phyloP scores from a whole-genome alignment of 2,329 filamentous ascomycete species.

The Claviceps maximensis region DNA sequence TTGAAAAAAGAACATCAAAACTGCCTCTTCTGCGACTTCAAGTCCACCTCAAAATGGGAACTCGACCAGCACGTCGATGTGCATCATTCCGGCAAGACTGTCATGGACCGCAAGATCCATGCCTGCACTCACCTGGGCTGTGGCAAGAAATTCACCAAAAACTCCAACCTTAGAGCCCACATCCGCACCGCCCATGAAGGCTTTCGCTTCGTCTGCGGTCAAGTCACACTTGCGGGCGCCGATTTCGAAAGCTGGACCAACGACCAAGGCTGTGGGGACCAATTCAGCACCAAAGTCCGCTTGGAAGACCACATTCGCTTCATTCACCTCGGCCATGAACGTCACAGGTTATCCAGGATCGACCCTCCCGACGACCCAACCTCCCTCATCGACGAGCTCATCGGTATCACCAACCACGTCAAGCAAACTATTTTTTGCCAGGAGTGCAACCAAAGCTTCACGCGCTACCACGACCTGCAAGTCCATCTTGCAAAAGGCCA shows the following conservation, averaged over 20 bases:
- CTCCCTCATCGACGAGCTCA: conserved; percentile 29
- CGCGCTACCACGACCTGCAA: conserved; percentile 36
- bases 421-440: conserved; percentile 32
- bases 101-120: conserved; percentile 52
- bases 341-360: conserved; percentile 22
- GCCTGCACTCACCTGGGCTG: conserved; percentile 57
- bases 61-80: conserved; percentile 68
- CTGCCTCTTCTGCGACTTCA: conserved; percentile 62
- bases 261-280: conserved; percentile 56
- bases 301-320: conserved; percentile 78
- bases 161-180: conserved; percentile 72
- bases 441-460: conserved; percentile 33
- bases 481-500: conserved; percentile 27
- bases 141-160: conserved; percentile 64
- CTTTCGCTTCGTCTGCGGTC: conserved; percentile 65
- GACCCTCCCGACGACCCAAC: conserved; percentile 4
- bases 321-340: conserved; percentile 52
- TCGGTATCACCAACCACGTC: conserved; percentile 25
- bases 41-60: conserved; percentile 51
- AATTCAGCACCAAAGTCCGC: conserved; percentile 63
- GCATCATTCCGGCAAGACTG: conserved; percentile 50
- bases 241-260: conserved; percentile 53
- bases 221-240: conserved; percentile 43
- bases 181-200: conserved; percentile 66
- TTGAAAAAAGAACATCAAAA: conserved; percentile 58